Conservation (phyloP, 345 rosid genomes). For the Conringia planisiliqua region DNA sequence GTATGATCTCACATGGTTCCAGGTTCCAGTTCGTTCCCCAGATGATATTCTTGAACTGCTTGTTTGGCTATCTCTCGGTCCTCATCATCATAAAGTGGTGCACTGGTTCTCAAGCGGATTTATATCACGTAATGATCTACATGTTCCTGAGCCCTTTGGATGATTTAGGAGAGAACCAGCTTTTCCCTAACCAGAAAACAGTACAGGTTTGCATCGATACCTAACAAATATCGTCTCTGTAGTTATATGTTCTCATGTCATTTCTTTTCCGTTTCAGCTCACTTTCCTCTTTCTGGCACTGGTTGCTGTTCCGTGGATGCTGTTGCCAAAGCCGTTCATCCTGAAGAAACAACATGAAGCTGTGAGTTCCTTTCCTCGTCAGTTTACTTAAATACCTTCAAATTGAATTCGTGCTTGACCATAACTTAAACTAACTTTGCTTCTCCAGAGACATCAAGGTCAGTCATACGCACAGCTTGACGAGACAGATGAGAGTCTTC, state of each 20-base stretch:
- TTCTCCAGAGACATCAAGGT: constrained; percentile 81
- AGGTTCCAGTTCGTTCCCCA: constrained; percentile 98
- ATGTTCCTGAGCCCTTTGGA: constrained; percentile 96
- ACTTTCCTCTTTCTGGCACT: constrained; percentile 73
- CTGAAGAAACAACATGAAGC: constrained; percentile 80
- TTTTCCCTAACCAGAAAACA: constrained; percentile 69
- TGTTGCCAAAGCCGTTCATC: constrained; percentile 89
- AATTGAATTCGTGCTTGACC: not conserved
- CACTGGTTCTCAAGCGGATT: constrained; percentile 93
- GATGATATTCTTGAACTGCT: constrained; percentile 78
- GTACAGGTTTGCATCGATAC: constrained; percentile 55
- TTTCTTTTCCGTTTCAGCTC: constrained; percentile 44
- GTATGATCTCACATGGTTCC: constrained; percentile 31
- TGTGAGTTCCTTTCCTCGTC: constrained; percentile 38
- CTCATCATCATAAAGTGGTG: constrained; percentile 85
- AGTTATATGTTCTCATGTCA: not conserved
- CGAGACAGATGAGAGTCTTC: constrained; percentile 72
- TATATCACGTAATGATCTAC: constrained; percentile 90
- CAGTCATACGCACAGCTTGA: constrained; percentile 58
- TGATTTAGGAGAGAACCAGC: constrained; percentile 86
- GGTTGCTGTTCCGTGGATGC: constrained; percentile 96
- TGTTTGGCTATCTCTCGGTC: constrained; percentile 87
- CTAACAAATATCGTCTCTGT: not conserved
- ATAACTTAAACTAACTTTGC: not conserved
- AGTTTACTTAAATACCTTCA: not conserved